Evolutionary conservation across 768 basidiomycete genomes (phyloP).

Genomic region (Termitomyces sp.): DNA sequence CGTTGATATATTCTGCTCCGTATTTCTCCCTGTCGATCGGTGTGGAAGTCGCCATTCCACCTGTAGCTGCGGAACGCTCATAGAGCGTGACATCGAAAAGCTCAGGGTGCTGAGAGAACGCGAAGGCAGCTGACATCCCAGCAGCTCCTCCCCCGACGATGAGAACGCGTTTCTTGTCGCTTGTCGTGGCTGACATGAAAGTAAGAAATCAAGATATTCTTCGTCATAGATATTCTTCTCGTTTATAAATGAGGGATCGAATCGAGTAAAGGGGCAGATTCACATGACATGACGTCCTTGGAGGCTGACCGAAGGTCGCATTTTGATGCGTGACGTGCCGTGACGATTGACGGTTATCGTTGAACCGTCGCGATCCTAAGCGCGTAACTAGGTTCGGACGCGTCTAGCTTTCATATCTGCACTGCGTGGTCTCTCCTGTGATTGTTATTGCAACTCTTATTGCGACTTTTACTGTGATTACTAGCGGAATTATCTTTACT

Average conservation of each 20-base stretch:
- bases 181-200: conserved; percentile 4
- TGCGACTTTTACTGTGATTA: too few relatives aligned
- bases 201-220: not conserved
- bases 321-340: too few relatives aligned
- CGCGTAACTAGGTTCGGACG: too few relatives aligned
- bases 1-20: conserved; percentile 30
- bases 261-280: not conserved
- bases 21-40: conserved; percentile 23
- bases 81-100: conserved; percentile 26
- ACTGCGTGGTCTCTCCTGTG: too few relatives aligned
- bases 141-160: conserved; percentile 29
- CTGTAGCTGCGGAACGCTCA: conserved; percentile 24
- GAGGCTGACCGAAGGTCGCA: too few relatives aligned
- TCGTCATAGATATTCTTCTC: not conserved
- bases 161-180: conserved; percentile 21
- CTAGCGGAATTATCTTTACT: too few relatives aligned
- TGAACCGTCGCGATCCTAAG: too few relatives aligned
- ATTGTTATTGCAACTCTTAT: too few relatives aligned
- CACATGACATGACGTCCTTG: not conserved
- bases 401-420: too few relatives aligned
- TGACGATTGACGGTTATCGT: too few relatives aligned
- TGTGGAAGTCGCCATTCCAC: conserved; percentile 30
- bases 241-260: not conserved
- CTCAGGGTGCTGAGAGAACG: conserved; percentile 28
- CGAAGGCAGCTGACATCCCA: conserved; percentile 31